These are phyloP conservation scores for Stenogyne calaminthoides DNA, from an alignment of 305 asterid species.

Conservation along the genomic window DNA sequence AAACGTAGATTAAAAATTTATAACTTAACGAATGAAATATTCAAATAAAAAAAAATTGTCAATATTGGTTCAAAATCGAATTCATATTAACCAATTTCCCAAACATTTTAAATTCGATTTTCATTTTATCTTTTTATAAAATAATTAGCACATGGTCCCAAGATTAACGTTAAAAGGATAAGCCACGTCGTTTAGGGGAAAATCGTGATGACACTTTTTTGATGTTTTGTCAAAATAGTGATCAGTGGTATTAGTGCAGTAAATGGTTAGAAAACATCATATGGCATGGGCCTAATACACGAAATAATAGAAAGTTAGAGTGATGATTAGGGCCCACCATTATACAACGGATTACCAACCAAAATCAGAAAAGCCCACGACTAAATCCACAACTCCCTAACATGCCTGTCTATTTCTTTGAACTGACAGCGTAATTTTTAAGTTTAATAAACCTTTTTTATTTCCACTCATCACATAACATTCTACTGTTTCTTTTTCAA, in stretches of 20 bases:
- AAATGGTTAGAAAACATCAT: conserved; percentile 19
- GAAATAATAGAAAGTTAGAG: neutral
- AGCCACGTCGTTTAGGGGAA: neutral
- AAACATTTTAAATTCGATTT: neutral
- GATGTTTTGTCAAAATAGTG: conserved; percentile 17
- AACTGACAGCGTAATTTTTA: conserved; percentile 3
- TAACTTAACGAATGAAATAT: too few species aligned
- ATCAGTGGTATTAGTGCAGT: neutral
- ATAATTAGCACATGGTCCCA: neutral
- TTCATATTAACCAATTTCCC: neutral
- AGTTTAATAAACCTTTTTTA: conserved; percentile 8
- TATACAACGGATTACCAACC: conserved; percentile 25
- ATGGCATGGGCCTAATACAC: conserved; percentile 29
- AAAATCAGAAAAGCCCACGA: conserved; percentile 36
- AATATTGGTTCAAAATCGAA: too few species aligned
- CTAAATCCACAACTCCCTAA: conserved; percentile 32
- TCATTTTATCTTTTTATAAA: neutral
- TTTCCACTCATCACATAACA: neutral
- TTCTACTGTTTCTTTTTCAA: conserved; percentile 7
- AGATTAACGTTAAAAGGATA: neutral
- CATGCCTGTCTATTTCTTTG: conserved; percentile 29
- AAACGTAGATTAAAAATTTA: too few species aligned
- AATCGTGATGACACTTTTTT: neutral
- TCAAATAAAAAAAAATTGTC: too few species aligned
- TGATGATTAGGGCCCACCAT: conserved; percentile 28